phyloP scores from a whole-genome alignment of 139 green algal species.

The Chlorokybus atmophyticus region DNA sequence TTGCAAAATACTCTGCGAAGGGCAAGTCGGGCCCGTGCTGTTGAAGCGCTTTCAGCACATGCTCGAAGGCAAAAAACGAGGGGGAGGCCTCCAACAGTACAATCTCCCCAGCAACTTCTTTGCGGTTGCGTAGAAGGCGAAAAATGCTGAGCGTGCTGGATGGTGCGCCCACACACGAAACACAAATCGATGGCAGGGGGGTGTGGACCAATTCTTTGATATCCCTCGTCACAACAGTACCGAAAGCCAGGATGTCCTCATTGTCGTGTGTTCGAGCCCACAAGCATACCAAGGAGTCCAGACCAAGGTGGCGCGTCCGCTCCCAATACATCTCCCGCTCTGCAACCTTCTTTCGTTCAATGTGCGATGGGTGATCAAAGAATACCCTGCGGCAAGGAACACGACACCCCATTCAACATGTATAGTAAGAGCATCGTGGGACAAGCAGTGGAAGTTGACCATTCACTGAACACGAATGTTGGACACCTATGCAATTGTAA shows the following conservation, averaged over 20 bases:
- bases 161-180: background rate
- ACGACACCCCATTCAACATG: too few relatives aligned
- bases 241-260: conserved; percentile 6
- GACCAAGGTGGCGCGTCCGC: too few relatives aligned
- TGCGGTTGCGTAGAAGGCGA: background rate
- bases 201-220: conserved; percentile 2
- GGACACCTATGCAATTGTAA: too few relatives aligned
- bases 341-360: too few relatives aligned
- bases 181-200: conserved; percentile 8
- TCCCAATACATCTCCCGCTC: too few relatives aligned
- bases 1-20: conserved; percentile 16
- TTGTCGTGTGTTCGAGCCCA: too few relatives aligned
- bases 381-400: too few relatives aligned
- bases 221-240: conserved; percentile 5
- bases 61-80: conserved; percentile 63
- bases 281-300: too few relatives aligned
- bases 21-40: conserved; percentile 10
- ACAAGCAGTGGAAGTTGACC: too few relatives aligned
- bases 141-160: background rate
- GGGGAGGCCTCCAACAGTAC: conserved; percentile 34
- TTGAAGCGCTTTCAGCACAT: conserved; percentile 55
- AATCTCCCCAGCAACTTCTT: conserved; percentile 3
- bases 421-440: too few relatives aligned
- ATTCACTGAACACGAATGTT: too few relatives aligned
- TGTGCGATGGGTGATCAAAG: too few relatives aligned